A percentile compares a stretch with the other conserved stretches of the same genome.
Conservation (phyloP, 805 yeast species). For the Metschnikowia henanensis region DNA sequence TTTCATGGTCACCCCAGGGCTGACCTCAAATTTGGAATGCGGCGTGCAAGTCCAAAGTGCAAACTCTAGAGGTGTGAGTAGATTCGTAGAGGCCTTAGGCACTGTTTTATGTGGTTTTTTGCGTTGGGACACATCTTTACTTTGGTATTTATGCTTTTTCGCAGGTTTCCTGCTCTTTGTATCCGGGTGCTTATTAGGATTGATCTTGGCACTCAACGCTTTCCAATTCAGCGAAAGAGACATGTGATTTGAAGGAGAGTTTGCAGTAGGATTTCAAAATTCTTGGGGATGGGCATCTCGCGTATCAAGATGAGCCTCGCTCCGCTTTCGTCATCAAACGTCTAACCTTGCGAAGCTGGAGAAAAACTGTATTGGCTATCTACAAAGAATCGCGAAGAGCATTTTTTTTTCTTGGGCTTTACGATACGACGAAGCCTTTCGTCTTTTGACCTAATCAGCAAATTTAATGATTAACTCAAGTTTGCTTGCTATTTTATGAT, state of each 20-base stretch:
- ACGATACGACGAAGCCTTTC: no score
- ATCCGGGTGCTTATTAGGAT: neutral
- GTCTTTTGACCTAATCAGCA: no score
- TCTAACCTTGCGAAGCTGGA: no score
- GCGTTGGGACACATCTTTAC: conserved; percentile 1
- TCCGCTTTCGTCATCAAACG: no score
- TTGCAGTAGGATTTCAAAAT: no score
- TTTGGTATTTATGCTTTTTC: neutral
- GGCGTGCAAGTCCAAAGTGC: conserved; percentile 13
- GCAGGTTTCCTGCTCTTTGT: neutral
- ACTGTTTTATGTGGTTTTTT: neutral
- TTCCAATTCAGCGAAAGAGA: conserved; percentile 26
- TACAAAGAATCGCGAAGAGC: no score
- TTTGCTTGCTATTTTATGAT: no score
- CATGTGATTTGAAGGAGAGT: conserved; percentile 6
- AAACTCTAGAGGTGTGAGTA: conserved; percentile 10
- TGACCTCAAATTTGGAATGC: neutral
- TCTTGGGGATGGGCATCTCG: neutral
- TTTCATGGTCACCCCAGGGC: neutral
- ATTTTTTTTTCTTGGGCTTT: no score
- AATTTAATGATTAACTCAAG: no score
- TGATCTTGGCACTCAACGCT: conserved; percentile 16
- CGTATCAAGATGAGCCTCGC: no score
- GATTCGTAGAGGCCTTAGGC: conserved; percentile 1
- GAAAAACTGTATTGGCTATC: no score